A percentile compares a stretch with the other conserved stretches of the same genome.
Conservation (phyloP, 2,329 filamentous ascomycete genomes). For the Paradendryphiella salina region DNA sequence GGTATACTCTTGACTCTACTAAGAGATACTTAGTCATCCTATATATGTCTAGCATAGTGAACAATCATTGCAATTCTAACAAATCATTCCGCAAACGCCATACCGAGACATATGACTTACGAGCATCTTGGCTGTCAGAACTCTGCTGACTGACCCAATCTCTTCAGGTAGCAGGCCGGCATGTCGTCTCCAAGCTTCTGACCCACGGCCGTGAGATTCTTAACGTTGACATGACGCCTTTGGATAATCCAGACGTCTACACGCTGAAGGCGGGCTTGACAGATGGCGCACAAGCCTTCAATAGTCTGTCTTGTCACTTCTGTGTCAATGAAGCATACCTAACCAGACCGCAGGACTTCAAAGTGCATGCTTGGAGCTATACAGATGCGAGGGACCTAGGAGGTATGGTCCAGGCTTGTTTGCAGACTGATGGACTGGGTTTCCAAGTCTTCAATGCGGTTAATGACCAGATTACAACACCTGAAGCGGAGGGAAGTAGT, state of each 20-base stretch:
- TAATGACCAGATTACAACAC: conserved; percentile 60
- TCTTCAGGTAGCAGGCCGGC: conserved; percentile 33
- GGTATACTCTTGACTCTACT: background rate
- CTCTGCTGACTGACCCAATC: background rate
- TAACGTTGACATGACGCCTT: conserved; percentile 56
- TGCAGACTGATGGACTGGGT: conserved; percentile 60
- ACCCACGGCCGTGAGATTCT: conserved; percentile 57
- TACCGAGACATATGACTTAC: background rate
- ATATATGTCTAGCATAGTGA: background rate
- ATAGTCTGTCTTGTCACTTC: conserved; percentile 60
- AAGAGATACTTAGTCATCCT: background rate
- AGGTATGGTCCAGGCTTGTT: conserved; percentile 59
- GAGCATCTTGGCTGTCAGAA: background rate
- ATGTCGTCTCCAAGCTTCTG: conserved; percentile 57
- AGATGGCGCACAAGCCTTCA: conserved; percentile 59
- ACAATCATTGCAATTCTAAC: background rate
- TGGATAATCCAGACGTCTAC: conserved; percentile 53
- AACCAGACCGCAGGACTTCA: conserved; percentile 53
- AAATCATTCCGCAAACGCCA: background rate
- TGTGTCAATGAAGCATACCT: conserved; percentile 53
- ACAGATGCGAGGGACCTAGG: conserved; percentile 64
- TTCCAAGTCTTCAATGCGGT: conserved; percentile 67
- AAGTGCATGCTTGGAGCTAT: conserved; percentile 63
- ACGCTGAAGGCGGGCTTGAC: conserved; percentile 61
- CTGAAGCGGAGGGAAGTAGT: conserved; percentile 44